Percentiles rank a stretch among this genome's conserved stretches.
Evolutionary conservation across 192 early-diverging fungal species (phyloP).

Genomic region (Linnemannia elongata): DNA sequence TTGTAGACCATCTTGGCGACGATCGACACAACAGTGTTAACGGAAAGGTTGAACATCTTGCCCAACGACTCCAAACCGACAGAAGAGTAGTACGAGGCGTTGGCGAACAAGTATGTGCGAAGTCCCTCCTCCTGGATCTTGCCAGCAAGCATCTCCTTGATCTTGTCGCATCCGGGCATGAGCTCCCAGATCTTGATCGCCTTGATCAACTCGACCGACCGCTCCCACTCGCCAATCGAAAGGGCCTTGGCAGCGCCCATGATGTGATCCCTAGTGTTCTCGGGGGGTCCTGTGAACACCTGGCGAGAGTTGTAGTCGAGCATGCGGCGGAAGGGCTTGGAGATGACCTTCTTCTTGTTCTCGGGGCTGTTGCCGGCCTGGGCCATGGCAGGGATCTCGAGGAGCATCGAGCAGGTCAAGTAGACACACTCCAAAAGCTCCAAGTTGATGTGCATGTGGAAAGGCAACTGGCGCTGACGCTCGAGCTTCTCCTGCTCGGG

Average conservation of each 20-base stretch:
- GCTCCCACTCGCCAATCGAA: slow-evolving; percentile 94
- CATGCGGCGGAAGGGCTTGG: slow-evolving; percentile 93
- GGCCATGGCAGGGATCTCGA: slow-evolving; percentile 98
- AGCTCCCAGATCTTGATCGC: slow-evolving; percentile 98
- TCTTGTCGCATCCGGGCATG: slow-evolving; percentile 82
- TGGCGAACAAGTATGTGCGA: slow-evolving; percentile 96
- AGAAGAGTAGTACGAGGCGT: slow-evolving; percentile 91
- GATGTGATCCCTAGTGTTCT: slow-evolving; percentile 99
- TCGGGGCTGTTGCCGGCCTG: slow-evolving; percentile 70
- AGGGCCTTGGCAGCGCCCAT: slow-evolving; percentile 96
- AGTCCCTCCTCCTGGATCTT: slow-evolving; percentile 98
- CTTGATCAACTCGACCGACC: slow-evolving; percentile 84
- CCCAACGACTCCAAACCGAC: slow-evolving; percentile 86
- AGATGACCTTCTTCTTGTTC: slow-evolving; percentile 81
- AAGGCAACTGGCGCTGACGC: slow-evolving; percentile 96
- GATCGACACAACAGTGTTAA: slow-evolving; percentile 75
- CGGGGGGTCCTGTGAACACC: slow-evolving; percentile 94
- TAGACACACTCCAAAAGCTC: slow-evolving; percentile 98
- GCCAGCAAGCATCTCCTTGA: slow-evolving; percentile 90
- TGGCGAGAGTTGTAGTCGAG: slow-evolving; percentile 97
- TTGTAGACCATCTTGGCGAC: slow-evolving; percentile 95
- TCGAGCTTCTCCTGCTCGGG: slow-evolving; percentile 94
- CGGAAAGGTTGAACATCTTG: slow-evolving; percentile 89
- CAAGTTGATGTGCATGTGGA: slow-evolving; percentile 99
- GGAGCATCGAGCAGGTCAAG: slow-evolving; percentile 94